A percentile compares a stretch with the other conserved stretches of the same genome.
These are phyloP conservation scores for Clavispora carvajalis DNA, from an alignment of 805 yeast species.

Conservation along the genomic window DNA sequence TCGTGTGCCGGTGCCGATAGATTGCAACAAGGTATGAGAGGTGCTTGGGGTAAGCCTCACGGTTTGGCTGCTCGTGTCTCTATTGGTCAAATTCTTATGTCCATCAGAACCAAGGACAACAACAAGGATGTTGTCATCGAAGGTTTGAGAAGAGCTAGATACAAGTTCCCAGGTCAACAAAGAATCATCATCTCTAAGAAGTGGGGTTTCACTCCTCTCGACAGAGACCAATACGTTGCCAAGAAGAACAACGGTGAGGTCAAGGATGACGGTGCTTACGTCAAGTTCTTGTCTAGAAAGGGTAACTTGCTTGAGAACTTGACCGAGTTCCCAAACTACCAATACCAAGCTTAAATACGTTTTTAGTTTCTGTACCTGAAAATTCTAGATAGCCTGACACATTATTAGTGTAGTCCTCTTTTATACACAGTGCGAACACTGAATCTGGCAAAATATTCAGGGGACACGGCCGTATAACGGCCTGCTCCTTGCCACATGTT, in stretches of 20 bases:
- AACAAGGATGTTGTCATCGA: slow-evolving; percentile 97
- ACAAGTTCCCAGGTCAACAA: slow-evolving; percentile 99
- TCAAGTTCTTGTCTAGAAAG: slow-evolving; percentile 94
- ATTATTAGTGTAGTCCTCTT: background rate
- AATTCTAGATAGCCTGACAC: background rate
- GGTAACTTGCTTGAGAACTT: slow-evolving; percentile 93
- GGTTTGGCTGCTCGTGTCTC: slow-evolving; percentile 99
- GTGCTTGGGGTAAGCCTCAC: slow-evolving; percentile 99
- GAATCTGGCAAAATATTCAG: too few species aligned
- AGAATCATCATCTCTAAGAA: slow-evolving; percentile 98
- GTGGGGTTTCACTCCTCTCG: slow-evolving; percentile 99
- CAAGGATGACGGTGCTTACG: slow-evolving; percentile 99
- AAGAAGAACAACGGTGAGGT: slow-evolving; percentile 97
- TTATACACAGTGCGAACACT: too few species aligned
- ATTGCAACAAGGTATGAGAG: slow-evolving; percentile 99
- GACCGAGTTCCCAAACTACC: slow-evolving; percentile 88
- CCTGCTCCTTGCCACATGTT: too few species aligned
- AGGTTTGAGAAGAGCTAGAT: slow-evolving; percentile 99
- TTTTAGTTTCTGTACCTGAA: slow-evolving; percentile 1
- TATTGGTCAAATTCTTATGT: slow-evolving; percentile 97
- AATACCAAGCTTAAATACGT: slow-evolving; percentile 40
- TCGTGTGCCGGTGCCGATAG: slow-evolving; percentile 99
- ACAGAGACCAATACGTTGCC: slow-evolving; percentile 94
- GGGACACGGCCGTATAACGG: too few species aligned
- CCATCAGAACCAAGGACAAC: slow-evolving; percentile 96